Base-by-base conservation (phyloP, 2,329 filamentous ascomycete species). In the Colletotrichum sp. region DNA sequence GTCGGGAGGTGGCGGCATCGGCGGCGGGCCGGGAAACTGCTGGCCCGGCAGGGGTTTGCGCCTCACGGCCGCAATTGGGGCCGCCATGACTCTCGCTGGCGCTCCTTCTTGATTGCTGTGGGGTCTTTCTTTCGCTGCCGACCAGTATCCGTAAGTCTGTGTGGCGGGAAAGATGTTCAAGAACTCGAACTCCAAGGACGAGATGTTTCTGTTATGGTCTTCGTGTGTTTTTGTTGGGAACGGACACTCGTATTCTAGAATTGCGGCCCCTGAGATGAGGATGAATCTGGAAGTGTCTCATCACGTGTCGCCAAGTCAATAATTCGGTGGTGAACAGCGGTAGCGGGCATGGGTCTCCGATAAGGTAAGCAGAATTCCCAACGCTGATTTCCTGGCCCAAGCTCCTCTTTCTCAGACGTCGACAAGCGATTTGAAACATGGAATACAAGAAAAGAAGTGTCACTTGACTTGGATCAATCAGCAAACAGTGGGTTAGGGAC, bases 241-340 rank as follows among this genome's bases (percentile, higher is more conserved):
- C 12, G 15, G 32, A 16, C 18, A n/a, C 4, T 75, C 68, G 68
- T 66, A 75, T 62, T 34, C 68, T 13, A 13, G 55, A n/a, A 72
- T 34, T 64, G 69, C 55, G 21, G 26, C 32, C 63, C 68, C 57
- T 70, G 68, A 70, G 32, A 15, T 5, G 36, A 36, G 68, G 52
- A 64, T 69, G 74, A 74, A 73, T 76, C 70, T 76, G 74, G 74
- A 76, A 76, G 44, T 69, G 74, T 76, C 74, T 76, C 74, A 73
- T 76, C 74, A 76, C 74, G 74, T 76, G 74, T 74, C 70, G 74
- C 74, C 74, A 76, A 76, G 74, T 62, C 59, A 49, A 55, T 52
- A 59, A 62, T 32, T 8, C 59, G 39, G 52, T 60, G 64, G 39
- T 63, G 28, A 68, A 36, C 0, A 0, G 0, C 65, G 28, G 67